These are phyloP conservation scores for Fusarium humuli DNA, from an alignment of 2,329 filamentous ascomycete genomes.

Conservation along the genomic window DNA sequence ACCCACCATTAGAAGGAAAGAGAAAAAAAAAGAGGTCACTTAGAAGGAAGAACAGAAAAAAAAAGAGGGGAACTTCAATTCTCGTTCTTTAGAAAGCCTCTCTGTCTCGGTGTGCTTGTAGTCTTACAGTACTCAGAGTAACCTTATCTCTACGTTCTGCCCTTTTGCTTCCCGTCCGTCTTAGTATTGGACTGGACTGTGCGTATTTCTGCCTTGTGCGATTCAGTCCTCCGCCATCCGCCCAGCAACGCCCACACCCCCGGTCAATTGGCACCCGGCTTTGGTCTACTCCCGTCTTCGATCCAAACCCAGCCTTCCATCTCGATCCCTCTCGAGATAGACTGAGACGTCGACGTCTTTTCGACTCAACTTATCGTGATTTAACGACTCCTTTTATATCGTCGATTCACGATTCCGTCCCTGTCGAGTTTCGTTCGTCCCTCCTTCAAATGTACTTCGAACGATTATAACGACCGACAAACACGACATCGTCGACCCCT, in stretches of 20 bases:
- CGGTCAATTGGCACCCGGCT: conserved; percentile 37
- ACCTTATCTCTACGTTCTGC: conserved; percentile 26
- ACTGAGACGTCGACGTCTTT: conserved; percentile 30
- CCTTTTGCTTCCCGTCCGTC: conserved; percentile 5
- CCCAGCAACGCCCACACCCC: conserved; percentile 44
- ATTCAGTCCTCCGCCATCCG: conserved; percentile 41
- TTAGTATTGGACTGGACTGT: conserved; percentile 27
- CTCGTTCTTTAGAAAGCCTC: conserved; percentile 27
- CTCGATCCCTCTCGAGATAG: conserved; percentile 36
- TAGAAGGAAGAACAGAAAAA: conserved; percentile 8
- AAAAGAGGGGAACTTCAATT: conserved; percentile 32
- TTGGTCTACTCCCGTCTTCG: conserved; percentile 25
- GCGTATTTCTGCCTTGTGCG: conserved; percentile 37
- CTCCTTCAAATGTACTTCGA: conserved; percentile 49
- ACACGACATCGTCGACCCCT: conserved; percentile 45
- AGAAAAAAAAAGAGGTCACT: conserved; percentile 2
- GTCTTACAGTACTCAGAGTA: conserved; percentile 31
- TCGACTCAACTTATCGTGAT: conserved; percentile 30
- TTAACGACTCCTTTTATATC: conserved; percentile 34
- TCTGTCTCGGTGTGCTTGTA: conserved; percentile 34
- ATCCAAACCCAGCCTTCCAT: conserved; percentile 26
- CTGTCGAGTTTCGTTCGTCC: conserved; percentile 40
- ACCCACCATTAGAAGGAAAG: conserved; percentile 16
- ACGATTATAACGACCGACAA: conserved; percentile 49
- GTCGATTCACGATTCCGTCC: conserved; percentile 28